phyloP scores from a whole-genome alignment of 306 rosid species.

The Cajanus cajan region DNA sequence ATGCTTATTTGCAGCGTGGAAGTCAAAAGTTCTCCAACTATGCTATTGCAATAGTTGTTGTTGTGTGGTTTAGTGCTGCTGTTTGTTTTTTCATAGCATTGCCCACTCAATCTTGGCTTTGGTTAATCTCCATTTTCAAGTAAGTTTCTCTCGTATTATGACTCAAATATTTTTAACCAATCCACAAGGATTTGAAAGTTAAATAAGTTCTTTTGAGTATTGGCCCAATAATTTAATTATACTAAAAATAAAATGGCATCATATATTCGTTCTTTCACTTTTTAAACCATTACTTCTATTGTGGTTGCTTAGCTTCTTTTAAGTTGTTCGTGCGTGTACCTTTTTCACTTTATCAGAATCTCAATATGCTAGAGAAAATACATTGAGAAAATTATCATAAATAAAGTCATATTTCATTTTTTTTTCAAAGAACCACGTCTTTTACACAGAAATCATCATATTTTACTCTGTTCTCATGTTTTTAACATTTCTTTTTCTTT shows the following conservation, averaged over 20 bases:
- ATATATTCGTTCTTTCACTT: background rate
- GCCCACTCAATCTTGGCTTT: constrained; percentile 43
- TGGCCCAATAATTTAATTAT: background rate
- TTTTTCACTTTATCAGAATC: too few species aligned
- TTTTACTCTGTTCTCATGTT: too few species aligned
- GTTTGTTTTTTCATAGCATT: constrained; percentile 45
- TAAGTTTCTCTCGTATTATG: background rate
- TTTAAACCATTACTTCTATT: background rate
- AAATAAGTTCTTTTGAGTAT: background rate
- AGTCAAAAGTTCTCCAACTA: constrained; percentile 30
- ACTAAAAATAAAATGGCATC: background rate
- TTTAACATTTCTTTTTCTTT: too few species aligned
- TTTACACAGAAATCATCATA: too few species aligned
- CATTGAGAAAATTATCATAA: too few species aligned
- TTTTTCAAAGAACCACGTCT: too few species aligned
- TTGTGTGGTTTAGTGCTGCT: constrained; percentile 29
- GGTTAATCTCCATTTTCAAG: constrained; percentile 53
- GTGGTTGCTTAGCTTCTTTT: background rate
- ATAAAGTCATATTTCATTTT: too few species aligned
- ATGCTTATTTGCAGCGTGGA: constrained; percentile 36
- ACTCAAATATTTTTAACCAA: background rate
- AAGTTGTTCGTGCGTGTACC: too few species aligned
- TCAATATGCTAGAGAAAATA: too few species aligned
- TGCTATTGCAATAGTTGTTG: constrained; percentile 22
- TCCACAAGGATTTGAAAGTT: background rate